Base-by-base conservation (phyloP, 345 rosid species). In the Hypericum androsaemum region DNA sequence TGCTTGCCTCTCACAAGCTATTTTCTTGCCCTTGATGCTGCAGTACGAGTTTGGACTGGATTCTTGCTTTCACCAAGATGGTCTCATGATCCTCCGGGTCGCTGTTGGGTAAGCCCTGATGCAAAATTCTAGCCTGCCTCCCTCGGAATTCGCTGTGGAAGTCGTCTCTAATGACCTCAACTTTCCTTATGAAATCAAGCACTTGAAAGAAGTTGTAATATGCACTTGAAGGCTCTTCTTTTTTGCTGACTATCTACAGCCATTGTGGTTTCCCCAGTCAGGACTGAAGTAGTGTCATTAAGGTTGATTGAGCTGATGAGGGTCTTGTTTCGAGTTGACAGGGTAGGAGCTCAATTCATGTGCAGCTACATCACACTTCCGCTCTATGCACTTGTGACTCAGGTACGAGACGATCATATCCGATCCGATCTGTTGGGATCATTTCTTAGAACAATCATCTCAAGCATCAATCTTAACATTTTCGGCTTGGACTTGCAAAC, bases 341-440 rank as follows among this genome's bases (percentile, higher is more conserved):
- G 98, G 60, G 52, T 81, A 41, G 83, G 82, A 44, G 90, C 82
- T 37, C 95, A 92, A 41, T 60, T 92, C 62, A 64, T 88, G 13
- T 85, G 95, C 71, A 88, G 94, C 58, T 92, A 88, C 79, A 82
- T 74, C 67, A 92, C 97, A 36, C 95, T 92, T 51, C 98, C 97
- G 40, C 83, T 92, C 35, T 94, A 94, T 57, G 97, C 99, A 38
- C 99, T 94, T 48, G 99, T 94, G 37, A 85, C 99, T 60, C 99
- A 88, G 94, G 98, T 81, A 57, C 14, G 22, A 5, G 28, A 5
- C 48, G 5, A 44, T n/a, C 14, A 43, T 11, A 11, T 43, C 48
- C 3, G 16, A 12, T 10, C 8, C 1, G 12, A n/a, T 11, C 16
- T 2, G 16, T 7, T 3, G 4, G 14, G 48, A n/a, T 44, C 7